These are phyloP conservation scores for Leccinum barrowsii DNA, from an alignment of 768 basidiomycete species.

Conservation along the genomic window DNA sequence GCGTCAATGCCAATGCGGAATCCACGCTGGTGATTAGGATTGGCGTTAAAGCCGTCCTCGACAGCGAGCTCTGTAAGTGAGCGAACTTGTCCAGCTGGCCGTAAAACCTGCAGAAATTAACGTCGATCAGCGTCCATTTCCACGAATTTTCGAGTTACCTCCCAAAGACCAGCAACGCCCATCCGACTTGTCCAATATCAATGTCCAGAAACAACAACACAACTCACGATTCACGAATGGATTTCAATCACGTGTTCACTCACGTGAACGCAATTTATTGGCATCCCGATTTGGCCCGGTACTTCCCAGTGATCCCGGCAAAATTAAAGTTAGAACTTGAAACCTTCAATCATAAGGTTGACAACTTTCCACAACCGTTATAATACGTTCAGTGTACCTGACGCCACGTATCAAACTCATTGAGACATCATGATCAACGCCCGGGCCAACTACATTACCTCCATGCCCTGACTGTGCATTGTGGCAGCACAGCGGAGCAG, in stretches of 20 bases:
- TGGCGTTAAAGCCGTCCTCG: conserved; percentile 68
- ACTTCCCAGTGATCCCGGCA: too few species aligned
- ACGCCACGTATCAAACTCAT: too few species aligned
- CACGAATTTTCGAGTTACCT: conserved; percentile 31
- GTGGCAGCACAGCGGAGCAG: too few species aligned
- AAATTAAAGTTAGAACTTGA: too few species aligned
- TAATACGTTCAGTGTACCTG: too few species aligned
- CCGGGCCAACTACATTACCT: too few species aligned
- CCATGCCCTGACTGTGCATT: too few species aligned
- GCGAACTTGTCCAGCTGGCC: conserved; percentile 65
- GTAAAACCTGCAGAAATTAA: conserved; percentile 46
- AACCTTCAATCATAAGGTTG: too few species aligned
- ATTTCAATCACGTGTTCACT: not conserved
- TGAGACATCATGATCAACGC: too few species aligned
- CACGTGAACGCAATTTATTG: not conserved
- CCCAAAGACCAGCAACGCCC: conserved; percentile 52
- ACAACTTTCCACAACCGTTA: too few species aligned
- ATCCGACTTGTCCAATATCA: conserved; percentile 19
- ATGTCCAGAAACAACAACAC: not conserved
- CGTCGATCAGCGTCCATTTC: conserved; percentile 12
- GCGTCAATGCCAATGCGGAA: conserved; percentile 87
- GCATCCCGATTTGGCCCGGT: too few species aligned
- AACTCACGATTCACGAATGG: not conserved
- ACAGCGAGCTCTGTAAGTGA: conserved; percentile 78
- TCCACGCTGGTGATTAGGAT: conserved; percentile 61